Evolutionary conservation across 2,329 filamentous ascomycete species (phyloP).

Genomic region (Aplosporella prunicola): DNA sequence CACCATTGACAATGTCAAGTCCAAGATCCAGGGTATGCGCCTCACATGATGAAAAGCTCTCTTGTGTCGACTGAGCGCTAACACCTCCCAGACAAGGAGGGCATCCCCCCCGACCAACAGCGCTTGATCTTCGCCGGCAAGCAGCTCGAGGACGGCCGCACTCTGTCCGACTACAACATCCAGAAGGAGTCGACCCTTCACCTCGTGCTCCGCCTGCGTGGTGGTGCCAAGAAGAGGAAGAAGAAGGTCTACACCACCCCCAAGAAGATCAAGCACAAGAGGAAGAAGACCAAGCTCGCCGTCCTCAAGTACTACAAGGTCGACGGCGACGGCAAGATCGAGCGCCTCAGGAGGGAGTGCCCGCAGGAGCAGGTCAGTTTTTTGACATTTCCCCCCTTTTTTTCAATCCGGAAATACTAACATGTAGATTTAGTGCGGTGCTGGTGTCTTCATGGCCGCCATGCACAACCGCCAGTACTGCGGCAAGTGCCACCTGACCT

Average conservation of each 20-base stretch:
- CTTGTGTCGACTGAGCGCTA: too few species aligned
- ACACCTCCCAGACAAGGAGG: constrained; percentile 90
- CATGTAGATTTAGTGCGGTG: constrained; percentile 65
- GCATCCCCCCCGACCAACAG: constrained; percentile 98
- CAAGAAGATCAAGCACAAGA: constrained; percentile 99
- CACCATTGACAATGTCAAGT: constrained; percentile 99
- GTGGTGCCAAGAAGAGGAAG: constrained; percentile 94
- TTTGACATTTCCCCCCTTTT: neutral
- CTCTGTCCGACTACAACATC: constrained; percentile 99
- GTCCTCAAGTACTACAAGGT: constrained; percentile 99
- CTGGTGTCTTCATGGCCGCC: constrained; percentile 99
- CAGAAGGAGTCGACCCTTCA: constrained; percentile 99
- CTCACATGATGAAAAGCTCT: neutral
- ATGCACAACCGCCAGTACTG: constrained; percentile 99
- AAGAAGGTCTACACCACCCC: constrained; percentile 99
- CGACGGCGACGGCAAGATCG: constrained; percentile 98
- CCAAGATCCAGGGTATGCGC: constrained; percentile 67
- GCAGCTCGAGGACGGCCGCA: constrained; percentile 99
- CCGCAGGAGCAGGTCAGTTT: constrained; percentile 61
- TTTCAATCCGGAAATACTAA: neutral
- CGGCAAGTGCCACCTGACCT: constrained; percentile 61
- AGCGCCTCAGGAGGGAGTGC: constrained; percentile 97
- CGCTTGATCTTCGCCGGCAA: constrained; percentile 99
- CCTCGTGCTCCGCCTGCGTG: constrained; percentile 94
- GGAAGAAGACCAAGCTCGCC: constrained; percentile 99